Base-by-base conservation (phyloP, 495 filamentous ascomycete species). In the Podospora sp. region DNA sequence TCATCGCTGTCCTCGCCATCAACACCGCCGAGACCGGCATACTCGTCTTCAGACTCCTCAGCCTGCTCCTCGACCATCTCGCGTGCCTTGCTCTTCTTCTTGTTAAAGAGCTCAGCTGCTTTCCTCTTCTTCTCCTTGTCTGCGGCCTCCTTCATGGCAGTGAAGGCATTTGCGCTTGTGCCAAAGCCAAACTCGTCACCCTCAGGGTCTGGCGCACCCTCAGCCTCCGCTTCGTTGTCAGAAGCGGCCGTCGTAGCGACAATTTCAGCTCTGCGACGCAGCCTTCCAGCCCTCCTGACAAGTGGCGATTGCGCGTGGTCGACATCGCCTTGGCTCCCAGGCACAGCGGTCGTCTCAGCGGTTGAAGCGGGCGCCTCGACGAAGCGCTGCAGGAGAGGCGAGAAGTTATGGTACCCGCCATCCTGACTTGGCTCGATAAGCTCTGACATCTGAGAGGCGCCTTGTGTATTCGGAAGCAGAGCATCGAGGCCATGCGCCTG, bases 21-120 rank as follows among this genome's bases (percentile, higher is more conserved):
- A 4, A 85, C 90, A 51, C 95, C 95, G 56, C 96, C 96, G 50
- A 98, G 82, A 1, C 96, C 96, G 35, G 94, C 95, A 74, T 97
- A 99, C 76, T 99, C 95, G 75, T 99, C 95, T 75, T 98, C 96
- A 0, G 96, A 98, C 81, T 99, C 95, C 71, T 95, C 92, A 49
- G 95, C 95, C 72, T 95, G 92, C 68, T 98, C 95, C 67, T 98
- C 86, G 20, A 99, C 81, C 82, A 97, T 92, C 16, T 89, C 89
- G 64, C 88, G 93, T 0, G 93, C 94, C 71, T 93, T 91, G 77
- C 92, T 96, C 74, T 90, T 95, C 72, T 89, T 92, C 80, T 91
- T 95, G 76, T 96, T 86, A 69, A 92, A 96, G 8, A 81, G 78
- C 22, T 84, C 78, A 2, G 72, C 70, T 2, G 70, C 69, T 46